Evolutionary conservation across 352 stramenopile species (phyloP), one percentile per base, ranked within the genome.

Genomic region (Globisporangium polare): DNA sequence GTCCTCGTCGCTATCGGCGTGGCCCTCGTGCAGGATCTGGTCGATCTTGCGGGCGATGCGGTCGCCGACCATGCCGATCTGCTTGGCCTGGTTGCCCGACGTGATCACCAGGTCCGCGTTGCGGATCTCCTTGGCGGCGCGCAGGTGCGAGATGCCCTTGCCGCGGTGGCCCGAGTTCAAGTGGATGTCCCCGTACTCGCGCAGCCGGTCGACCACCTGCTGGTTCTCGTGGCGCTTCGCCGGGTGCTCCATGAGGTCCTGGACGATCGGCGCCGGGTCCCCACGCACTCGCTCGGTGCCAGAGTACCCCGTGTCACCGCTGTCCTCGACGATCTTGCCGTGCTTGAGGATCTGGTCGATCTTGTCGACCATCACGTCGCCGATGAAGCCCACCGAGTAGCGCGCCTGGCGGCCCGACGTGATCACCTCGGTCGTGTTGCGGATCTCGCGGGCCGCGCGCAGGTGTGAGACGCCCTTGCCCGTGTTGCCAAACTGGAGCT

Each of bases 101-200:
- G 69, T 85, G 46, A 93, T 75, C 27, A 76, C 56, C 8, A 66
- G 61, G 17, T 91, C 68, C 1, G 79, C 72, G 55, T 86, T 60
- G 4, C 84, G 77, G 51, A 93, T 93, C 31, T 65, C 47, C 65
- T 73, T 62, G 1, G 84, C 81, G 8, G 81, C 79, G n/a, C 81
- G 80, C 60, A 93, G 66, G 22, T 91, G 82, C 46, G 84, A 91
- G 26, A 93, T 91, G 1, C 84, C 81, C 52, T 86, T 88, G 29
- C 84, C 84, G 60, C 84, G 72, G 13, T 78, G 67, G 0, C 84
- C 84, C 2, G 71, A 88, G 26, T 80, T 68, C 63, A 93, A 69
- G 53, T 93, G 84, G 8, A 75, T 75, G 43, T 93, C 84, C 4
- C 84, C 84, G 45, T 93, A 93, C 52, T 89, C 80, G 22, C 77